Conservation (phyloP, 495 filamentous ascomycete species). For the Bombardia bombarda region DNA sequence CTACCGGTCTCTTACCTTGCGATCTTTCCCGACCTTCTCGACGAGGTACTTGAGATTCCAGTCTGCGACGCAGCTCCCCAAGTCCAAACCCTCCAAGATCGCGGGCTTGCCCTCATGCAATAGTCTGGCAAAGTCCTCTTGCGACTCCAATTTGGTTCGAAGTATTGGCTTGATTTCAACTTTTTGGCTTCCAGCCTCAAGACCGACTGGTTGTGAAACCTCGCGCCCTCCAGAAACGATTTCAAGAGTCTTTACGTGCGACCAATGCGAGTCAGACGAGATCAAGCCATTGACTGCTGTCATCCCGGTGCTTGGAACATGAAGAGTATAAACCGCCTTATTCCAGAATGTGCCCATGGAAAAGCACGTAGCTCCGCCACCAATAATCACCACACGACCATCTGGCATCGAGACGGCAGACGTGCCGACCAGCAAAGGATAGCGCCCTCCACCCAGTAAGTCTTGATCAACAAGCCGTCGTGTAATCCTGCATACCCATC, state of each 20-base stretch:
- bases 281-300: background rate
- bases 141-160: constrained; percentile 40
- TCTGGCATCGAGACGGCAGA: constrained; percentile 29
- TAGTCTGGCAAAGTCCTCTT: constrained; percentile 45
- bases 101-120: constrained; percentile 52
- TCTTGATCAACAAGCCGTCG: background rate
- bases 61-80: constrained; percentile 56
- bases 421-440: constrained; percentile 62
- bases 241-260: constrained; percentile 18
- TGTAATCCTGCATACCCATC: constrained; percentile 6
- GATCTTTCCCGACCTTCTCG: constrained; percentile 52
- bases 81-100: constrained; percentile 54
- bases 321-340: constrained; percentile 17
- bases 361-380: constrained; percentile 84
- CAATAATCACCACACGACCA: constrained; percentile 51
- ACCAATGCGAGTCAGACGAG: constrained; percentile 5
- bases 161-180: constrained; percentile 30
- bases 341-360: constrained; percentile 52
- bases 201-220: no score
- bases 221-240: constrained; percentile 13
- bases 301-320: background rate
- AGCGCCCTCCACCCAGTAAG: constrained; percentile 7
- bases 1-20: constrained; percentile 43
- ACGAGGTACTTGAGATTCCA: constrained; percentile 70
- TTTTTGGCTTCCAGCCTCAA: background rate